Evolutionary conservation across 2,329 filamentous ascomycete genomes (phyloP), one percentile per base, ranked within the genome.

Genomic region (Hirsutella minnesotensis): DNA sequence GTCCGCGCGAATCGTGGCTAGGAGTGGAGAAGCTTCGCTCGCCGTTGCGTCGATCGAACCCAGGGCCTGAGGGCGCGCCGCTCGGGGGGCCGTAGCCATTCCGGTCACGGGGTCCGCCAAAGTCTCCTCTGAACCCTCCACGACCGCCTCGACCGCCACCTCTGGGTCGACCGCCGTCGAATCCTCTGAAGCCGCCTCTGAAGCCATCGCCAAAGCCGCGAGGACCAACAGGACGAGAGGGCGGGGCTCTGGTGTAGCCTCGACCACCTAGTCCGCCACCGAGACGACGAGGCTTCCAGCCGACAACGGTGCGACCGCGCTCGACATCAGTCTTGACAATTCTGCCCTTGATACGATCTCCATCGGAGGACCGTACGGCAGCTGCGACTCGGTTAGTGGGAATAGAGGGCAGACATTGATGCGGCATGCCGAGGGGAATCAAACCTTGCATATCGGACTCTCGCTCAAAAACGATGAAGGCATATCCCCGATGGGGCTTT

Each of bases 381-480:
- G 89, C 92, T 95, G 75, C n/a, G n/a, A n/a, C 67, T 73, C 64
- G 64, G 60, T 63, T 68, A 67, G 64, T 27, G 7, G 12, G 24
- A 7, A 27, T 7, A 12, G 7, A 7, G 12, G 7, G 24, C 7
- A 12, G 12, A 27, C 12, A 12, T 7, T 27, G 7, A 27, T 27
- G 24, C 12, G n/a, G 13, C 33, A 4, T 35, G 3, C 15, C 13
- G 33, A 35, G n/a, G 7, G 33, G 33, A 9, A 18, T 2, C 18
- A 4, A 18, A 95, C 89, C 88, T 87, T 94, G 94, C 89, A 96
- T 95, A 62, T 96, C 92, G 66, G 90, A 89, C 67, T 96, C 92
- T 62, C 86, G 83, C 66, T 96, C 90, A 60, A 90, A 98, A 43
- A 96, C 86, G 53, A 98, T 83, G 60, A 98, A 98, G 47, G 87